Base-by-base conservation (phyloP, 2,329 filamentous ascomycete species). In the Fusarium burgessii region DNA sequence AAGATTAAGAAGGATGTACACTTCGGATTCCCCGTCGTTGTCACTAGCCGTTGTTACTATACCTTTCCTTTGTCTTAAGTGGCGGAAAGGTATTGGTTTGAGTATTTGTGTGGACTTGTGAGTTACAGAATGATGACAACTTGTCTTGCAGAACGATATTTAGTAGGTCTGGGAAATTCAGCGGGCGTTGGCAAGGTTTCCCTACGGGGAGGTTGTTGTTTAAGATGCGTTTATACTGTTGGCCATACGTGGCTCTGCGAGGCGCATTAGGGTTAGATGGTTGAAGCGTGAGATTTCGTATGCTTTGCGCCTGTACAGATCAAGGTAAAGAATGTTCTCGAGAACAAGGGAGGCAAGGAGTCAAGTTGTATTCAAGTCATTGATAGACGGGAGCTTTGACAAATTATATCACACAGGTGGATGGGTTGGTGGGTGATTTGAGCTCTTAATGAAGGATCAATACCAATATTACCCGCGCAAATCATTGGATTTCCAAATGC, bases 381-480 rank as follows among this genome's bases (percentile, higher is more conserved):
- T 23, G 67, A 46, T 70, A 66, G 56, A 66, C 38, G 41, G 35
- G 46, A 27, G 35, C 40, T 45, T 42, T n/a, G 46, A 51, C 40
- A 42, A 47, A 47, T 35, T 42, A 38, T 6, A 52, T 35, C 20
- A 36, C 35, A 43, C 41, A 56, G 20, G 56, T 68, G 49, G 33
- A 42, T 51, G 20, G 17, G 36, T 13, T 9, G 18, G 12, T 17
- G 47, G 35, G 10, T 13, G 12, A 23, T 11, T 15, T 25, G 17
- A 38, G 47, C 29, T 32, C 25, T 61, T 58, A 65, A 58, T 58
- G 36, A 56, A 59, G 40, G 49, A 60, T 25, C 49, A 66, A 60
- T 64, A 47, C 32, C 45, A 70, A 50, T 78, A 7, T 87, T 35
- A 29, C 12, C 40, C 79, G 70, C 87, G 70, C 74, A 84, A 88